A percentile compares a stretch with the other conserved stretches of the same genome.
Evolutionary conservation across 1,284 basidiomycete species (phyloP).

Genomic region (Leccinum pachyderme): DNA sequence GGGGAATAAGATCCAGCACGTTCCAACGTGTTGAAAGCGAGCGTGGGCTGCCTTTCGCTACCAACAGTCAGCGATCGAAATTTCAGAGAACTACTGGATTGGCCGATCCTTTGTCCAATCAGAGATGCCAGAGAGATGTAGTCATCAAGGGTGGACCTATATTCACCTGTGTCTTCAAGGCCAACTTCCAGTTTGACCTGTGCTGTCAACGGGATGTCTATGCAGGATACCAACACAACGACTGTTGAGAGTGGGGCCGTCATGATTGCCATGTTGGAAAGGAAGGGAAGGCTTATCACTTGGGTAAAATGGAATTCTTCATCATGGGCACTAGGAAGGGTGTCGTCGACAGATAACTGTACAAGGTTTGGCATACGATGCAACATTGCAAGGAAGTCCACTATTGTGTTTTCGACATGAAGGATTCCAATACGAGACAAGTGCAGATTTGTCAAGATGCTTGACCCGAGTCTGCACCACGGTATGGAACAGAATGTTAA

Average conservation of each 20-base stretch:
- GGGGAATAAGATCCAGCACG: neutral
- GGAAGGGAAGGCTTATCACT: neutral
- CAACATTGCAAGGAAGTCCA: neutral
- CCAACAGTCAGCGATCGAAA: neutral
- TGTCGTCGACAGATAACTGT: neutral
- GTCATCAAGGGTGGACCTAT: neutral
- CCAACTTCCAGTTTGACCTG: neutral
- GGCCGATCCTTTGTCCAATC: neutral
- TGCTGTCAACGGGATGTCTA: neutral
- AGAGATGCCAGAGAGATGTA: neutral
- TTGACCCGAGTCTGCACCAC: neutral
- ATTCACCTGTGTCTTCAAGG: neutral
- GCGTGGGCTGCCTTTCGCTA: neutral
- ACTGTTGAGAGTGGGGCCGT: neutral
- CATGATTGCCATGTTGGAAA: neutral
- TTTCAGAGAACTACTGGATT: neutral
- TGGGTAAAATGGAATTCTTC: neutral
- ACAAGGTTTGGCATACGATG: neutral
- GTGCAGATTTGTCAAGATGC: neutral
- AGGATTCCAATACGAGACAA: neutral
- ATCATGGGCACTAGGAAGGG: neutral
- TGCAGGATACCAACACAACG: neutral
- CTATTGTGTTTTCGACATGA: neutral
- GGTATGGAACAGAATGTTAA: neutral
- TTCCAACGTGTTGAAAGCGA: neutral